Conservation (phyloP, 2,329 filamentous ascomycete genomes). For the Thielaviopsis punctulata region DNA sequence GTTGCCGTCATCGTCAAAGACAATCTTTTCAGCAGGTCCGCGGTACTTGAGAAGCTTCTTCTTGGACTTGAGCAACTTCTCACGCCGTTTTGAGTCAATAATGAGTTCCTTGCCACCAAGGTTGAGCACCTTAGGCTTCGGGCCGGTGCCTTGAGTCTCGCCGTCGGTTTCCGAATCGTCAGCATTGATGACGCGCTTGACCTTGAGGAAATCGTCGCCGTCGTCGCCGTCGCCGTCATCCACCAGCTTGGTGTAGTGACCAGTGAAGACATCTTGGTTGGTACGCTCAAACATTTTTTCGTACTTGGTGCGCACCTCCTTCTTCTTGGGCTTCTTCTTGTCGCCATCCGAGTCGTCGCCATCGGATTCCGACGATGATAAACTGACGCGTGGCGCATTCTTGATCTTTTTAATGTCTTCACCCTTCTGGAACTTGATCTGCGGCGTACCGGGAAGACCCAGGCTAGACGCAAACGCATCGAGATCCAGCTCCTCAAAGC, state of each 20-base stretch:
- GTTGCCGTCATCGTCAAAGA: constrained; percentile 85
- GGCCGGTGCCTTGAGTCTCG: constrained; percentile 25
- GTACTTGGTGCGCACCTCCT: constrained; percentile 76
- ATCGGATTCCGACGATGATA: constrained; percentile 40
- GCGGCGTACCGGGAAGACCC: constrained; percentile 76
- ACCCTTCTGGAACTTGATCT: constrained; percentile 84
- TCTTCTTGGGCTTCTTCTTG: constrained; percentile 41
- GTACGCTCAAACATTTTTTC: constrained; percentile 95
- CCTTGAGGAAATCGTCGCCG: constrained; percentile 67
- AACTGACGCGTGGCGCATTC: constrained; percentile 56
- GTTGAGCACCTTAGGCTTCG: constrained; percentile 41
- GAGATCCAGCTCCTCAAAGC: constrained; percentile 64
- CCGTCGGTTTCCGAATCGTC: constrained; percentile 41
- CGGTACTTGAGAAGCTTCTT: constrained; percentile 87
- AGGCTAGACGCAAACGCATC: constrained; percentile 75
- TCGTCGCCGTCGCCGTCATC: constrained; percentile 38
- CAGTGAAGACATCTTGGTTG: constrained; percentile 90
- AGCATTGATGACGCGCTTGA: constrained; percentile 72
- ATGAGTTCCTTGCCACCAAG: constrained; percentile 58
- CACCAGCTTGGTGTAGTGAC: constrained; percentile 81
- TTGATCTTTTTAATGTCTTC: constrained; percentile 76
- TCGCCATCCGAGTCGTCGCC: constrained; percentile 33
- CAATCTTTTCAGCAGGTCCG: constrained; percentile 65
- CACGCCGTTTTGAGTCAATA: constrained; percentile 85
- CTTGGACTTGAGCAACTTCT: constrained; percentile 89